Percentiles rank a stretch among this genome's conserved stretches.
Conservation (phyloP, 2,329 filamentous ascomycete genomes). For the Fusarium ramigenum region DNA sequence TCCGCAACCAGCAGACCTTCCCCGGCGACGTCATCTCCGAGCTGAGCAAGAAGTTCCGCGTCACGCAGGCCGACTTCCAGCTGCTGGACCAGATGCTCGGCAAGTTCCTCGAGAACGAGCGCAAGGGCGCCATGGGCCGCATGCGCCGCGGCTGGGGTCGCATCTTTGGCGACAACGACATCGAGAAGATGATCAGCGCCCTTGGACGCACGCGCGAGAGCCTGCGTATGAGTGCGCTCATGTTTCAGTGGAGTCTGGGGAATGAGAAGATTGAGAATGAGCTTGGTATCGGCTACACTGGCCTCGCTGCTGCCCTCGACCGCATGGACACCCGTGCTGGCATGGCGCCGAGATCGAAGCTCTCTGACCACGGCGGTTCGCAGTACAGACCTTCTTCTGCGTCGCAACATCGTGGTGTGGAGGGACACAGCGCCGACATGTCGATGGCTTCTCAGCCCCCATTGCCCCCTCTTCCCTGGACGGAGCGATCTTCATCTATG, state of each 20-base stretch:
- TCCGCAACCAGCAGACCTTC: conserved; percentile 60
- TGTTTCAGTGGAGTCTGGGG: conserved; percentile 73
- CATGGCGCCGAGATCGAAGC: conserved; percentile 29
- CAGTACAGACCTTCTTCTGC: conserved; percentile 40
- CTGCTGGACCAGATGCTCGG: conserved; percentile 70
- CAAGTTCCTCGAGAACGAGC: conserved; percentile 70
- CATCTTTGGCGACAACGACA: conserved; percentile 69
- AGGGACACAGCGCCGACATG: conserved; percentile 14
- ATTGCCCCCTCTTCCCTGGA: conserved; percentile 41
- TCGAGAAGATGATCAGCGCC: conserved; percentile 66
- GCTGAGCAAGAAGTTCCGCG: conserved; percentile 70
- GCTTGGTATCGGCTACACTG: conserved; percentile 73
- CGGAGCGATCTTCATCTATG: conserved; percentile 34
- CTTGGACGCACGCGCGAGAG: conserved; percentile 68
- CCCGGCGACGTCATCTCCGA: conserved; percentile 70
- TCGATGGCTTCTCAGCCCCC: conserved; percentile 29
- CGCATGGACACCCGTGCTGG: conserved; percentile 44
- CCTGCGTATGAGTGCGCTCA: conserved; percentile 69
- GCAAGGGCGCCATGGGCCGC: conserved; percentile 66
- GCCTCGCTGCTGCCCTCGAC: conserved; percentile 71
- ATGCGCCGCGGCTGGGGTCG: conserved; percentile 70
- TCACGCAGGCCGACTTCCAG: conserved; percentile 69
- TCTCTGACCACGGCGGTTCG: conserved; percentile 26
- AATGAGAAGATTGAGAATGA: conserved; percentile 66
- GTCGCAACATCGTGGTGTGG: conserved; percentile 37